Base-by-base conservation (phyloP, 2,329 filamentous ascomycete genomes). In the Penicillium griseofulvum region DNA sequence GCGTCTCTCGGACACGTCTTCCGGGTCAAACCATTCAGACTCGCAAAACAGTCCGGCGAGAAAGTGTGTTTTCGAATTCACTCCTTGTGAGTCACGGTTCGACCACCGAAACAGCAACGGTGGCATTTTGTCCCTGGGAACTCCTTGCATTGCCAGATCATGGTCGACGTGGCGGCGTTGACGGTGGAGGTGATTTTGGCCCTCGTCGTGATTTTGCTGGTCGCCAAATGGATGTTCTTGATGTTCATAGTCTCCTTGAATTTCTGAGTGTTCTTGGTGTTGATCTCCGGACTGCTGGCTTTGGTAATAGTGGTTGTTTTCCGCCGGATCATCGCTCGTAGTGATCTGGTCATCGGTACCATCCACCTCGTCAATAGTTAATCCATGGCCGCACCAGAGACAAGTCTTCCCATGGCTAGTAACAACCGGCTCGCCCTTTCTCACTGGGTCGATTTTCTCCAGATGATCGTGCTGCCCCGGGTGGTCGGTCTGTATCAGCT, bases 71-170 rank as follows among this genome's bases (percentile, higher is more conserved):
- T 42, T 56, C 0, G 55, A 62, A 45, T 75, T 76, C 1, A 70
- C 51, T 0, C 74, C 74, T 41, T 66, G 65, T 0, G 68, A 71
- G 0, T 70, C 58, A 1, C 54, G 22, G 26, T 73, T 71, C 1
- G 62, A 71, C 59, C 68, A 75, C 12, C 74, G 58, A 45, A 70
- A 76, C 1, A 74, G 36, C 1, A 75, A n/a, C 0, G 55, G 59
- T 10, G 72, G 71, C 3, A 67, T 8, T 7, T 44, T 14, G 1
- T 50, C 33, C 0, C 3, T 3, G 0, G 43, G 8, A 16, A 53
- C 34, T 29, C 50, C 50, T n/a, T 39, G 39, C 14, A 50, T 34
- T 4, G 31, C 43, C 11, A 9, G 11, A 3, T 52, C 34, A 37
- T 17, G 26, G 17, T 54, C 24, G 4, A 6, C 6, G 14, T 24